Conservation (phyloP, 345 rosid species). For the Linum trigynum region DNA sequence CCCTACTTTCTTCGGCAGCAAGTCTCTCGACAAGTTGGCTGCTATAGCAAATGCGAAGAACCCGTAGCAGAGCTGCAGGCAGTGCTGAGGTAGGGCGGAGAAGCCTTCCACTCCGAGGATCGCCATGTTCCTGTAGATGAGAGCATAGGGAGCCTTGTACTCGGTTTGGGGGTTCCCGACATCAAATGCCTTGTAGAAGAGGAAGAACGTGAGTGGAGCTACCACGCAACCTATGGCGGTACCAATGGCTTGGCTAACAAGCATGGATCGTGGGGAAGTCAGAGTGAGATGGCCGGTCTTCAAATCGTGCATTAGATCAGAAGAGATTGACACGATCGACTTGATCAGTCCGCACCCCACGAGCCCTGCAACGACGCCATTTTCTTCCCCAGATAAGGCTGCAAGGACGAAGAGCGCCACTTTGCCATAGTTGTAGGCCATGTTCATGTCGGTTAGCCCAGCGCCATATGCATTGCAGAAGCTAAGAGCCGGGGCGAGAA, state of each 20-base stretch:
- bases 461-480: conserved; percentile 97
- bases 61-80: conserved; percentile 76
- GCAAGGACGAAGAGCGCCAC: conserved; percentile 82
- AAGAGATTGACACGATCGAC: conserved; percentile 74
- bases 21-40: conserved; percentile 54
- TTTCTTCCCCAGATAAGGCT: conserved; percentile 47
- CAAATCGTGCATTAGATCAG: conserved; percentile 93
- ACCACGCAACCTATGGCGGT: conserved; percentile 78
- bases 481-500: conserved; percentile 77
- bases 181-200: conserved; percentile 84
- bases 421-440: conserved; percentile 91
- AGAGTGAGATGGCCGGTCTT: conserved; percentile 80
- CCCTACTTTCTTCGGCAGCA: conserved; percentile 35
- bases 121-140: conserved; percentile 86
- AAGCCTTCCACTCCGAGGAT: conserved; percentile 86
- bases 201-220: conserved; percentile 75
- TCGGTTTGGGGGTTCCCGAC: conserved; percentile 85
- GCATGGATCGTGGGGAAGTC: conserved; percentile 88
- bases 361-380: conserved; percentile 80
- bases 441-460: conserved; percentile 93
- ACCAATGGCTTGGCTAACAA: conserved; percentile 76
- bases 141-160: conserved; percentile 88
- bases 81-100: conserved; percentile 80
- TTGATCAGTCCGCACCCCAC: conserved; percentile 86
- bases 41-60: conserved; percentile 64